Conservation (phyloP, 2,329 filamentous ascomycete species). For the Trichoderma sp. region DNA sequence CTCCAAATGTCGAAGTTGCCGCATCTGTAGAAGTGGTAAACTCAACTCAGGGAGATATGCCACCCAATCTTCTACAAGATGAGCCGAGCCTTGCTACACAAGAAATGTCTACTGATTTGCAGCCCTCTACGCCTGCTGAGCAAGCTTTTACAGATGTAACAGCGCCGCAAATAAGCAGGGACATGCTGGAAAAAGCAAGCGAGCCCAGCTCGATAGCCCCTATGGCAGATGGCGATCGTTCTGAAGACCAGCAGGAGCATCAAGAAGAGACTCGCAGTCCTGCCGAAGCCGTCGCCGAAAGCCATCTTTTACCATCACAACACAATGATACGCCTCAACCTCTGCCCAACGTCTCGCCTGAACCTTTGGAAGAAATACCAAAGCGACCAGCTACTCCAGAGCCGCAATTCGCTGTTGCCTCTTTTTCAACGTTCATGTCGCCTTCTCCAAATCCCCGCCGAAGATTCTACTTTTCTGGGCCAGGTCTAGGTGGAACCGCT, state of each 20-base stretch:
- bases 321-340: neutral
- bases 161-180: neutral
- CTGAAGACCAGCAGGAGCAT: neutral
- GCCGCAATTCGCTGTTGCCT: conserved; percentile 53
- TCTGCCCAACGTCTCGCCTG: neutral
- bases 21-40: neutral
- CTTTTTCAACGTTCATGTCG: conserved; percentile 58
- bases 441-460: conserved; percentile 48
- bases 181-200: neutral
- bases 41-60: neutral
- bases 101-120: neutral
- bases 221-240: neutral
- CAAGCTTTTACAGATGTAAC: neutral
- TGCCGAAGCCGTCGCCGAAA: neutral
- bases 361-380: neutral
- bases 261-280: neutral
- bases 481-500: conserved; percentile 29
- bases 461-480: conserved; percentile 9
- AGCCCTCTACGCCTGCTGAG: neutral
- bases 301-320: neutral
- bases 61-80: neutral
- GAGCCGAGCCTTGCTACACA: neutral
- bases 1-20: neutral
- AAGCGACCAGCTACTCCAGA: conserved; percentile 48
- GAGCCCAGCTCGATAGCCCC: neutral